Evolutionary conservation across 2,329 filamentous ascomycete species (phyloP), one percentile per base, ranked within the genome.

Genomic region (Aspergillus fischeri): DNA sequence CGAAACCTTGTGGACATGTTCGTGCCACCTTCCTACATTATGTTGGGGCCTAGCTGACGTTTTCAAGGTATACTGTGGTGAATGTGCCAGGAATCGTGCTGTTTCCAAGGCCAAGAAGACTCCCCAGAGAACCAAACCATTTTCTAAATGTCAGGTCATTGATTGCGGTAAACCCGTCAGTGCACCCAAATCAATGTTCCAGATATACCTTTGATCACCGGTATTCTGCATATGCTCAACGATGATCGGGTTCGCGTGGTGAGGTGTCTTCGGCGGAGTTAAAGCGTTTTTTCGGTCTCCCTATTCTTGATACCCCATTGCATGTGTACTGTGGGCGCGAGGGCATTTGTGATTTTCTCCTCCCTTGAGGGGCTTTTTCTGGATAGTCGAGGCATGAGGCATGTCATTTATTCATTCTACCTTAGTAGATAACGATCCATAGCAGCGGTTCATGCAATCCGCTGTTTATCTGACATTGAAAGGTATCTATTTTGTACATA

Each of bases 1-100:
- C 94, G 38, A 96, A 92, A 74, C 83, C 83, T 52, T 99, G 94
- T 72, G 94, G 94, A 62, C 94, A 99, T 77, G 94, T 97, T 82
- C 73, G 84, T 80, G 47, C 44, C 27, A 57, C 25, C 27, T 11
- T 25, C 8, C 44, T 17, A 25, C 20, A 11, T 1, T 17, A 25
- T 47, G 21, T 27, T 6, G 21, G 14, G 24, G 54, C 32, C 42
- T 47, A 17, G 42, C 57, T 64, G 35, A 65, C 42, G 20, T 47
- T 28, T 10, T 48, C 28, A 50, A 80, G 78, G 78, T 79, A 11
- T 80, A 80, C 57, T 80, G 78, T 63, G 78, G 78, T 45, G 75
- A 75, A 62, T 80, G 78, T 61, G 72, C 75, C 17, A 72, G 65
- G 27, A 72, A 78, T 52, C 72, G 77, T 28, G 70, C 71, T 8